A percentile compares a stretch with the other conserved stretches of the same genome.
Evolutionary conservation across 2,329 filamentous ascomycete genomes (phyloP).

Genomic region (Aspergillus latus): DNA sequence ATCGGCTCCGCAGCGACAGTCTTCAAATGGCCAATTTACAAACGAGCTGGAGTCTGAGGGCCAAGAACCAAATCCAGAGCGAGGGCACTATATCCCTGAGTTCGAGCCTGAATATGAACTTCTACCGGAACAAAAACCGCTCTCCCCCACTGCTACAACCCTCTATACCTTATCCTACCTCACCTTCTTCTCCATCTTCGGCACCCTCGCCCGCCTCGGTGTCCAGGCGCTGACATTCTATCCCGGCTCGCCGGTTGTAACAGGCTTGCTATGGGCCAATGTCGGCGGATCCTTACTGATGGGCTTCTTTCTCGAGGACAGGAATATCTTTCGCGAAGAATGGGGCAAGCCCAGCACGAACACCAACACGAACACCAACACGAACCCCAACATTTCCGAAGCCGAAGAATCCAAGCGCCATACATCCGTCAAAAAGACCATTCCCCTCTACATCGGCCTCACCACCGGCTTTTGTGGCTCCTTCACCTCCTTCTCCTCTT

Average conservation of each 20-base stretch:
- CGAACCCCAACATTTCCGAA: background rate
- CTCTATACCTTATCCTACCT: conserved; percentile 78
- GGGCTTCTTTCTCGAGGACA: conserved; percentile 81
- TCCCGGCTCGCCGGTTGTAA: conserved; percentile 71
- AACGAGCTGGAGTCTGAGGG: conserved; percentile 13
- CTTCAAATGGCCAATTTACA: conserved; percentile 38
- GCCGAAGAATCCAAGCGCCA: conserved; percentile 51
- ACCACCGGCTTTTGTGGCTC: conserved; percentile 86
- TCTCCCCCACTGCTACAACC: conserved; percentile 57
- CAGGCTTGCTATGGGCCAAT: conserved; percentile 82
- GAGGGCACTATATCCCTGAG: background rate
- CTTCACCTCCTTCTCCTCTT: conserved; percentile 86
- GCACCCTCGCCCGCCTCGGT: conserved; percentile 79
- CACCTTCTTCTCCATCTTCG: conserved; percentile 79
- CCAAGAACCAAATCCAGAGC: conserved; percentile 14
- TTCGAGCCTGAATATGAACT: conserved; percentile 6
- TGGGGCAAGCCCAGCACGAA: conserved; percentile 47
- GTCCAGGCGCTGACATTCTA: conserved; percentile 78
- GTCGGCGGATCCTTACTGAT: conserved; percentile 77
- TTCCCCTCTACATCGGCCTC: conserved; percentile 83
- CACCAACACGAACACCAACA: background rate
- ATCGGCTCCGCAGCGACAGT: conserved; percentile 38
- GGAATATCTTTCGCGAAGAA: conserved; percentile 69
- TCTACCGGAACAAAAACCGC: conserved; percentile 15
- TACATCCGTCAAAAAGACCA: conserved; percentile 72